Evolutionary conservation across 345 rosid species (phyloP).

Genomic region (Hirschfeldia incana): DNA sequence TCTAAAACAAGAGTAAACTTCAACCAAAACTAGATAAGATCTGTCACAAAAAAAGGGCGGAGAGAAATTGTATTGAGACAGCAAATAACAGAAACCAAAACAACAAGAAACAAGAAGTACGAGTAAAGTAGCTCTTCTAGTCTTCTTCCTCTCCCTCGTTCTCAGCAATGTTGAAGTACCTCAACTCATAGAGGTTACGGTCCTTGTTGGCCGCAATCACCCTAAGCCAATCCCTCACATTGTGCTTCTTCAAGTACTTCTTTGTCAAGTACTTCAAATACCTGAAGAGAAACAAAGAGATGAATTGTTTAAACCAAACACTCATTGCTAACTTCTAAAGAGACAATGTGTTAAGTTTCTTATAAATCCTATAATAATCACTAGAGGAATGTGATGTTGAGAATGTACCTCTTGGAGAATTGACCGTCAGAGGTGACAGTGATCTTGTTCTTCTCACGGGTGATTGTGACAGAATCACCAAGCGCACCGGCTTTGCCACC

Average conservation of each 20-base stretch:
- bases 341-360: neutral
- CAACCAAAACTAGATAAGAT: slow-evolving; percentile 30
- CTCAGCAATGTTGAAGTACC: slow-evolving; percentile 97
- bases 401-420: slow-evolving; percentile 75
- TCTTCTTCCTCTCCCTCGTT: slow-evolving; percentile 94
- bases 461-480: slow-evolving; percentile 56
- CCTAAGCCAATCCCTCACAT: slow-evolving; percentile 93
- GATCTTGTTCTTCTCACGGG: slow-evolving; percentile 68
- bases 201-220: slow-evolving; percentile 89
- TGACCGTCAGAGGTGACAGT: slow-evolving; percentile 63
- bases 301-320: neutral
- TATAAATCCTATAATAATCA: neutral
- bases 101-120: neutral
- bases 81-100: slow-evolving; percentile 19
- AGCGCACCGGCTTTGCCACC: slow-evolving; percentile 83
- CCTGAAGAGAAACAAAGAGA: slow-evolving; percentile 36
- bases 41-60: neutral
- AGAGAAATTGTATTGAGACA: slow-evolving; percentile 20
- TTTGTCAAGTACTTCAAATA: slow-evolving; percentile 87
- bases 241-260: slow-evolving; percentile 92
- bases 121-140: slow-evolving; percentile 28
- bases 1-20: slow-evolving; percentile 14
- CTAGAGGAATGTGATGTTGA: neutral
- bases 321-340: neutral
- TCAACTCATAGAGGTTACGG: slow-evolving; percentile 73